These are phyloP conservation scores for Amanita rubescens DNA, from an alignment of 768 basidiomycete genomes.

Conservation along the genomic window DNA sequence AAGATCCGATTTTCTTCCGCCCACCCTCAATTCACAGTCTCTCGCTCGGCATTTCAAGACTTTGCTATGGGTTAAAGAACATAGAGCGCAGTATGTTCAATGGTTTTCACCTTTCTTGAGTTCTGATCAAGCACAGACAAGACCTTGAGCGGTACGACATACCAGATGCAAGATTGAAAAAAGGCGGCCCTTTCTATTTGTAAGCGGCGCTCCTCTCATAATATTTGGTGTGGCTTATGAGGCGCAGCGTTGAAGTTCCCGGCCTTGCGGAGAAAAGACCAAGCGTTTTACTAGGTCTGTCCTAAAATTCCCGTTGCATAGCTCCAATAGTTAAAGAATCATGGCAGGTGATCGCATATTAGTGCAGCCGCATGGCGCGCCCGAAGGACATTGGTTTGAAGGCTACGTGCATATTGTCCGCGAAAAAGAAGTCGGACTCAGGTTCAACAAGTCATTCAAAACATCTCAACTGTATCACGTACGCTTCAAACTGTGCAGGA, in stretches of 20 bases:
- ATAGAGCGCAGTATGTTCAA: slow-evolving; percentile 30
- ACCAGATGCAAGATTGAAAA: slow-evolving; percentile 21
- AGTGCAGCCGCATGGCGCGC: slow-evolving; percentile 27
- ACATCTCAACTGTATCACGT: slow-evolving; percentile 30
- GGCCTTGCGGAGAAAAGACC: slow-evolving; percentile 43
- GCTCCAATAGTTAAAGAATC: neutral
- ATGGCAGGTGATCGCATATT: slow-evolving; percentile 36
- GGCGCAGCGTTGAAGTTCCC: slow-evolving; percentile 31
- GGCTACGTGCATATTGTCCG: slow-evolving; percentile 40
- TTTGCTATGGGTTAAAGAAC: slow-evolving; percentile 51
- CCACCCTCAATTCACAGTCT: slow-evolving; percentile 24
- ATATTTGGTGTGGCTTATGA: neutral
- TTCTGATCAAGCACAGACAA: slow-evolving; percentile 20
- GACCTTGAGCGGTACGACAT: slow-evolving; percentile 35
- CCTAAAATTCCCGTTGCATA: neutral
- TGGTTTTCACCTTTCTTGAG: neutral
- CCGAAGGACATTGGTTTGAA: slow-evolving; percentile 36
- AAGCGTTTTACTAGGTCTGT: slow-evolving; percentile 37
- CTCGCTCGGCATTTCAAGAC: slow-evolving; percentile 42
- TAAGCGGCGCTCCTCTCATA: slow-evolving; percentile 15
- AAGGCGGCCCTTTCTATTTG: slow-evolving; percentile 31
- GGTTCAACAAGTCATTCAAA: slow-evolving; percentile 33
- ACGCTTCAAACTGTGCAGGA: slow-evolving; percentile 42
- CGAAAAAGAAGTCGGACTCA: slow-evolving; percentile 34
- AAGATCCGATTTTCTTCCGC: slow-evolving; percentile 32